Evolutionary conservation across 2,329 filamentous ascomycete species (phyloP), one percentile per base, ranked within the genome.

Genomic region (Aspergillus spinulosporus): DNA sequence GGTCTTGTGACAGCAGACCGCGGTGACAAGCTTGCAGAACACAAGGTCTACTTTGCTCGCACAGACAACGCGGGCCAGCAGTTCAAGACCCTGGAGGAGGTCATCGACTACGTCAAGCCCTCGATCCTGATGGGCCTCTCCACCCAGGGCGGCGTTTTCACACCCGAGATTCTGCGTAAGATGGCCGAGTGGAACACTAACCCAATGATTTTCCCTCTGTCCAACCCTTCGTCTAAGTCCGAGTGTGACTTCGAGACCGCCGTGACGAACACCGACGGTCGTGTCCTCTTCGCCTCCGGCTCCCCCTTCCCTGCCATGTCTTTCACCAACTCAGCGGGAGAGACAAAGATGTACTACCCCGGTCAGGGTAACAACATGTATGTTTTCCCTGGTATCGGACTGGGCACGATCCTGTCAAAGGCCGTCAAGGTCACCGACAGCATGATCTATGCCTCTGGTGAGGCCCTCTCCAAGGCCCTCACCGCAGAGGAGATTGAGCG

Each of bases 191-290:
- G 85, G 64, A 92, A 92, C 74, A 85, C 92, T 61, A 82, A 85
- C 61, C 92, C 94, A 60, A 93, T 96, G 70, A 88, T 97, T 68
- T 97, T 99, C 85, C 93, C 93, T 53, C 87, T 99, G 43, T 96
- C 90, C 76, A 97, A 99, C 80, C 94, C 94, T 49, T 87, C 92
- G 50, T 92, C 88, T 77, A 97, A 97, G 81, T 95, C 93, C 6
- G 94, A 99, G 79, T 97, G 94, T 80, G 96, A 91, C 12, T 97
- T 95, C 68, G 92, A 97, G 80, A 89, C 94, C 71, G 94, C 94
- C 12, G 84, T 97, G 68, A 84, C 86, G 68, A 87, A 93, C 86
- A 97, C 93, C 8, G 89, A 97, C 57, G 93, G 93, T 59, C 90
- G 87, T 54, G 92, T 87, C 67, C 86, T 99, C 72, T 99, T 99